A percentile compares a stretch with the other conserved stretches of the same genome.
Conservation (phyloP, 371 early-diverging fungal species). For the Chytridium lagenaria region DNA sequence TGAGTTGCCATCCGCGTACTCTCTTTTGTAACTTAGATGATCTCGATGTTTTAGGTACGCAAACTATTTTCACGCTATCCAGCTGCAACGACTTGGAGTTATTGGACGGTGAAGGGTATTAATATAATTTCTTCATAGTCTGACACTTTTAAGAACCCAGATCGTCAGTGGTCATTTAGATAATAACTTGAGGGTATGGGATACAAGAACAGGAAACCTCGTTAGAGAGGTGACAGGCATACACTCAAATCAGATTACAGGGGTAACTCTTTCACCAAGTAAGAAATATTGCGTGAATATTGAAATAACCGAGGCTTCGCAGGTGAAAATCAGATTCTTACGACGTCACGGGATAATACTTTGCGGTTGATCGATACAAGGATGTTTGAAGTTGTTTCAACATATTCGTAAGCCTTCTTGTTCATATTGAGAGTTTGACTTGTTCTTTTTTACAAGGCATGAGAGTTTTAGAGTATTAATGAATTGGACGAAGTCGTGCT, state of each 20-base stretch:
- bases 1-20: slow-evolving; percentile 48
- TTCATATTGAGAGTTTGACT: background rate
- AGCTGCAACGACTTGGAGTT: slow-evolving; percentile 92
- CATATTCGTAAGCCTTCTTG: slow-evolving; percentile 49
- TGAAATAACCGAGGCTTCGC: background rate
- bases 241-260: slow-evolving; percentile 89
- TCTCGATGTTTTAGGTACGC: slow-evolving; percentile 61
- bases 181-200: slow-evolving; percentile 90
- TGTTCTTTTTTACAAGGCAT: slow-evolving; percentile 53
- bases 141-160: slow-evolving; percentile 52
- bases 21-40: background rate
- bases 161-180: slow-evolving; percentile 94
- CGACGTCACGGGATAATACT: slow-evolving; percentile 93
- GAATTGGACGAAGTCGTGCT: slow-evolving; percentile 89
- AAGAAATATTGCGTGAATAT: slow-evolving; percentile 25
- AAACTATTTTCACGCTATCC: slow-evolving; percentile 91
- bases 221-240: slow-evolving; percentile 82
- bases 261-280: slow-evolving; percentile 77
- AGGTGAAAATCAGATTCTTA: slow-evolving; percentile 78
- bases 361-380: slow-evolving; percentile 82
- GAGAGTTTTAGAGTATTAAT: slow-evolving; percentile 79
- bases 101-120: slow-evolving; percentile 81
- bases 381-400: slow-evolving; percentile 74
- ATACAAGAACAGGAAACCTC: slow-evolving; percentile 79
- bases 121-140: background rate